These are phyloP conservation scores for Diospyros kaki DNA, from an alignment of 148 eudicot species.

Conservation along the genomic window DNA sequence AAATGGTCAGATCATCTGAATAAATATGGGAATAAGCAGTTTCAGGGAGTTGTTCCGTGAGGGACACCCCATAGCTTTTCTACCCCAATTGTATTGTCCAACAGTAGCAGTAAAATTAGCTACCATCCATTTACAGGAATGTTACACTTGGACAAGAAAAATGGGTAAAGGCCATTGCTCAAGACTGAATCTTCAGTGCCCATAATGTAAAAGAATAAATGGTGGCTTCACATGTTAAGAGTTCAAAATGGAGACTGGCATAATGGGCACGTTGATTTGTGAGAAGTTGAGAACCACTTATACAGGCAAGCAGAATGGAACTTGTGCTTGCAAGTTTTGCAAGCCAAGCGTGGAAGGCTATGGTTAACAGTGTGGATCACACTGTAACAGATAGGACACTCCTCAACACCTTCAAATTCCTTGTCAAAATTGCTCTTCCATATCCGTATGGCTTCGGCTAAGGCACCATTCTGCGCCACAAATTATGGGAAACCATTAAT, in stretches of 20 bases:
- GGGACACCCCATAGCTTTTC: background rate
- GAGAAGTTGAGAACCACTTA: slow-evolving; percentile 96
- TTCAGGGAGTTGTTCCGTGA: background rate
- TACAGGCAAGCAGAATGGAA: slow-evolving; percentile 94
- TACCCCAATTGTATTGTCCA: slow-evolving; percentile 5
- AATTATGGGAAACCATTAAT: background rate
- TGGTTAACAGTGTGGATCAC: slow-evolving; percentile 87
- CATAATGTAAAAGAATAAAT: background rate
- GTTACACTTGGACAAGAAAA: slow-evolving; percentile 1
- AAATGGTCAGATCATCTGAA: background rate
- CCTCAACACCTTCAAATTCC: slow-evolving; percentile 97
- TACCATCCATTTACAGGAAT: background rate
- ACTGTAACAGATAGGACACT: slow-evolving; percentile 98
- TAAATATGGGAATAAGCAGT: background rate
- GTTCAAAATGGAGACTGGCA: slow-evolving; percentile 89
- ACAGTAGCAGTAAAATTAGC: background rate
- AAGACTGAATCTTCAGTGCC: background rate
- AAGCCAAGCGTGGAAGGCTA: slow-evolving; percentile 89
- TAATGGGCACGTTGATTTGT: slow-evolving; percentile 94
- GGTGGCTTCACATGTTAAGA: background rate
- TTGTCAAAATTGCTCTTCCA: slow-evolving; percentile 97
- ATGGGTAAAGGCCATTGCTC: background rate
- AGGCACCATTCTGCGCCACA: slow-evolving; percentile 73
- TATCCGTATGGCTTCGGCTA: slow-evolving; percentile 90
- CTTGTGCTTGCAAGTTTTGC: slow-evolving; percentile 96